Evolutionary conservation across 768 basidiomycete species (phyloP).

Genomic region (Gloeopeniophorella convolvens): DNA sequence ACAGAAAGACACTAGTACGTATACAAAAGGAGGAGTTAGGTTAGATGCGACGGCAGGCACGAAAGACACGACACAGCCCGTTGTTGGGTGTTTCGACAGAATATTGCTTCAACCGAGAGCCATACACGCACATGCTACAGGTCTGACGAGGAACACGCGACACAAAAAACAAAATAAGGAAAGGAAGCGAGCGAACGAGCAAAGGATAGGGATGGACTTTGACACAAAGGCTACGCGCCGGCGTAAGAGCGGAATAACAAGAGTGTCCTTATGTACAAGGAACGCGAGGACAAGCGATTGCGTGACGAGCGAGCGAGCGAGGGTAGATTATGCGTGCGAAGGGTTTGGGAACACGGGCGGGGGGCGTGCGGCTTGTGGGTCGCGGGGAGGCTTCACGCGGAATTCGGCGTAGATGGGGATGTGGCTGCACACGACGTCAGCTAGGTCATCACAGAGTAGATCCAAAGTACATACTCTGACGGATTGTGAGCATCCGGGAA

Average conservation of each 20-base stretch:
- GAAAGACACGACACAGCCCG: too few relatives aligned
- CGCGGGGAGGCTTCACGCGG: constrained; percentile 70
- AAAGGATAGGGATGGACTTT: constrained; percentile 18
- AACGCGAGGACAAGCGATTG: constrained; percentile 10
- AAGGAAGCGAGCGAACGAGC: constrained; percentile 13
- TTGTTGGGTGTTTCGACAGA: constrained; percentile 20
- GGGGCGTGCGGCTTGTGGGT: constrained; percentile 31
- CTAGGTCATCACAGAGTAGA: constrained; percentile 17
- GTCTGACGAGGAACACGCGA: constrained; percentile 23
- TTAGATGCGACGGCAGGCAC: neutral
- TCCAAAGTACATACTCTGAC: constrained; percentile 69
- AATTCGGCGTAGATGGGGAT: constrained; percentile 68
- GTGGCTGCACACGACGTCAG: constrained; percentile 43
- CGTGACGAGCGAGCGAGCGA: constrained; percentile 7
- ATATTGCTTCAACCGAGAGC: constrained; percentile 28
- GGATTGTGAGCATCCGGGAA: constrained; percentile 98
- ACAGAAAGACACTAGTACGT: neutral
- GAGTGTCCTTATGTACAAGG: constrained; percentile 16
- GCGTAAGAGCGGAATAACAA: constrained; percentile 7
- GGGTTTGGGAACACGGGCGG: constrained; percentile 35
- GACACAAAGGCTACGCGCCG: constrained; percentile 9
- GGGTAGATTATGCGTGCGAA: constrained; percentile 29
- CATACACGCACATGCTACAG: constrained; percentile 41
- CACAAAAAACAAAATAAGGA: constrained; percentile 17
- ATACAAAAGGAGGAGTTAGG: neutral